Base-by-base conservation (phyloP, 495 filamentous ascomycete species). In the Pyrenula massariospora region DNA sequence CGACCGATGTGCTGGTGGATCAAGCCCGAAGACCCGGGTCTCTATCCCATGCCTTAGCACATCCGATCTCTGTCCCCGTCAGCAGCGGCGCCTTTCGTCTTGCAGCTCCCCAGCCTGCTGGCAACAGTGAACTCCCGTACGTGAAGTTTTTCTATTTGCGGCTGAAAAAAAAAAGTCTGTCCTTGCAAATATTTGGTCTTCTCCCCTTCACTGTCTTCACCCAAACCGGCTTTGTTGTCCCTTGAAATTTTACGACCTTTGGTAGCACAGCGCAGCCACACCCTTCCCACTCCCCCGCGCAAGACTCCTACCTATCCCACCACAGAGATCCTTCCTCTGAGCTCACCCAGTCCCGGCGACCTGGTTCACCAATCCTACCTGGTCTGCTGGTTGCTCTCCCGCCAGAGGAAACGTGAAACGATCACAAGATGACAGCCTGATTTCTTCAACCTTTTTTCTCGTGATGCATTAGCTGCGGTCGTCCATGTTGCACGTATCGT, bases 91-190 rank as follows among this genome's bases (percentile, higher is more conserved):
- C 31, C 8, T 42, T 42, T 63, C 74, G 62, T 65, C 69, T 62
- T 77, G 74, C 70, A 71, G 67, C 63, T 63, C 71, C 66, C 31
- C 70, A 70, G 60, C 67, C 68, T 59, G 59, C 70, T 71, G 66
- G 63, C 54, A 61, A 72, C 68, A 71, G 76, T 55, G 72, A 75
- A 66, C 65, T 73, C 62, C 65, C 70, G 75, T 78, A 76, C 69
- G 75, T 77, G 64, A 54, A 69, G 50, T 53, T 63, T 74, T 74
- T 69, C 53, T 67, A 70, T 72, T 56, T 54, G 58, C 31, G 31
- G 31, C 31, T 42, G 31, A 42, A 15, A 42, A n/a, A n/a, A n/a
- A n/a, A n/a, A n/a, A n/a, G 66, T 64, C 70, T 64, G 58, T 57
- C 61, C 65, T 70, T 62, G 63, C 68, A 61, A 58, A 63, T 62